Evolutionary conservation across 2,329 filamentous ascomycete species (phyloP).

Genomic region (Pseudogymnoascus pannorum): DNA sequence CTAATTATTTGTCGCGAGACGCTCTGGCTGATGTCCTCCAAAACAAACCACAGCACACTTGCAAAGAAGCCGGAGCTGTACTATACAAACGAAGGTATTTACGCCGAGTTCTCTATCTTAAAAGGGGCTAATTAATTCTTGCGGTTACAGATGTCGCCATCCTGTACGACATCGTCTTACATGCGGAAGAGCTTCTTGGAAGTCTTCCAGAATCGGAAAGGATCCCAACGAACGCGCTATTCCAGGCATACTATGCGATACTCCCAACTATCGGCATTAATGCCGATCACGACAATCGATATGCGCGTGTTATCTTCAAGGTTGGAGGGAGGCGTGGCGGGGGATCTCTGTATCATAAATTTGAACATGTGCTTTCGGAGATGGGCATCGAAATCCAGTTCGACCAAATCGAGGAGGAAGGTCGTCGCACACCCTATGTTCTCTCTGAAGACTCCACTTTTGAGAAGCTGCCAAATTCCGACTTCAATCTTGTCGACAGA

Average conservation of each 20-base stretch:
- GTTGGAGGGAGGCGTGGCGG: conserved; percentile 60
- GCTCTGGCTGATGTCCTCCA: conserved; percentile 8
- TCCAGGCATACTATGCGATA: conserved; percentile 70
- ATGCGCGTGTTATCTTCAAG: conserved; percentile 71
- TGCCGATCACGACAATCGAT: conserved; percentile 65
- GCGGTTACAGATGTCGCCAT: conserved; percentile 61
- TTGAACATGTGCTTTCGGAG: conserved; percentile 57
- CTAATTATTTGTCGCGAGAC: conserved; percentile 1
- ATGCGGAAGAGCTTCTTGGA: conserved; percentile 59
- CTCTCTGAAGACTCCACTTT: background rate
- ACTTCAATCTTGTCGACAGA: background rate
- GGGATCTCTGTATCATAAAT: conserved; percentile 58
- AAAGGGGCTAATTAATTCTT: background rate
- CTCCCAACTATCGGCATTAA: conserved; percentile 64
- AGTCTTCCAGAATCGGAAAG: conserved; percentile 51
- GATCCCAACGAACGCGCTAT: conserved; percentile 69
- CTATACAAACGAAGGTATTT: conserved; percentile 55
- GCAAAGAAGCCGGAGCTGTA: conserved; percentile 32
- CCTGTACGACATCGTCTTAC: conserved; percentile 67
- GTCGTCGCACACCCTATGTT: background rate
- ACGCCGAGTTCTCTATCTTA: background rate
- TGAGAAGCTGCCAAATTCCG: background rate
- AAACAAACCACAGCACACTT: background rate
- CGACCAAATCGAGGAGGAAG: conserved; percentile 32
- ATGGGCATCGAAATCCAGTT: conserved; percentile 69